These are phyloP conservation scores for Symbiodinium pilosum DNA, from an alignment of 73 alveolate genomes.

Conservation along the genomic window DNA sequence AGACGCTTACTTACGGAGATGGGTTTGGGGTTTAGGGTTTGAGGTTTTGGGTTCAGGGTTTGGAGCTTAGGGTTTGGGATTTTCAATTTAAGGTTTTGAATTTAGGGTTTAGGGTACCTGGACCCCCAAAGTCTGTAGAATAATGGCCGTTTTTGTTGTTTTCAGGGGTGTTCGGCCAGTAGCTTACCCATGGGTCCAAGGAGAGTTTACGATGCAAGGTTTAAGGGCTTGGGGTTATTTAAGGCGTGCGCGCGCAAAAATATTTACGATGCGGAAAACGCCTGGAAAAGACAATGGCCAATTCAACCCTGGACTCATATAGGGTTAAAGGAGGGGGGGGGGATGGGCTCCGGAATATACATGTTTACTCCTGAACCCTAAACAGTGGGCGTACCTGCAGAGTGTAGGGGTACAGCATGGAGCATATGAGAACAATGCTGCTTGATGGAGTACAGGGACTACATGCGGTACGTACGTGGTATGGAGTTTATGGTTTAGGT, in stretches of 20 bases:
- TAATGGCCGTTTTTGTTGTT: background rate
- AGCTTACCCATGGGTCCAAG: background rate
- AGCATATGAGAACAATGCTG: too few species aligned
- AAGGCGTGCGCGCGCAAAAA: background rate
- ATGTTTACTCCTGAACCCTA: background rate
- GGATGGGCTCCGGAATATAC: background rate
- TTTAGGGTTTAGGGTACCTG: background rate
- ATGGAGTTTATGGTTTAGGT: too few species aligned
- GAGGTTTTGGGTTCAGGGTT: background rate
- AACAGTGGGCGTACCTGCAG: background rate
- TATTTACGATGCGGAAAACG: background rate
- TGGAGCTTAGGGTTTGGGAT: too few species aligned
- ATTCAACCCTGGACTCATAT: background rate
- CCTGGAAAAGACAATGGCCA: too few species aligned
- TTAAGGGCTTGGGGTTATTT: background rate
- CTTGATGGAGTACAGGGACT: too few species aligned
- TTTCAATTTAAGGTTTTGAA: too few species aligned
- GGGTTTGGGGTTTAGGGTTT: background rate
- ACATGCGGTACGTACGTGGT: too few species aligned
- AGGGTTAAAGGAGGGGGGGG: background rate
- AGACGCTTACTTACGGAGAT: too few species aligned
- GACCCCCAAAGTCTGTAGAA: background rate
- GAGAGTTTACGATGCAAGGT: background rate
- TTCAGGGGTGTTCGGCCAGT: background rate
- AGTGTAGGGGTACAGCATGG: background rate